Percentiles rank a stretch among this genome's conserved stretches.
Evolutionary conservation across 83 land plant species (phyloP).

Genomic region (Thuja plicata): DNA sequence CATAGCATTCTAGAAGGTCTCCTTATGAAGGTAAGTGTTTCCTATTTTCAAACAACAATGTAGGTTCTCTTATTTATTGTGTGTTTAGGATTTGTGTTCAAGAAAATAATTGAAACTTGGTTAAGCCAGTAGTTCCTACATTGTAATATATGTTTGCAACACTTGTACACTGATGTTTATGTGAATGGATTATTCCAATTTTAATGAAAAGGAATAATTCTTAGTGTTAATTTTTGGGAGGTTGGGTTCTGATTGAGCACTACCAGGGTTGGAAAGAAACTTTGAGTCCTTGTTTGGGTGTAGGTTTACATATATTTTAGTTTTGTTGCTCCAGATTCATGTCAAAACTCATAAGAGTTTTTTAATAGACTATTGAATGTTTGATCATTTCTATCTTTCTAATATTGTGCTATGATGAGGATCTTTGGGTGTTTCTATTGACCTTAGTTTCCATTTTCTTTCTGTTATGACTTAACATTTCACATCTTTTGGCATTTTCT

Average conservation of each 20-base stretch:
- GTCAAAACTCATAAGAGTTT: background rate
- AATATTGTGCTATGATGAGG: background rate
- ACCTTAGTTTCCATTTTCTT: background rate
- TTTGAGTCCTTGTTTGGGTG: background rate
- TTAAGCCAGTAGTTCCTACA: background rate
- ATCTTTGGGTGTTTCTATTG: background rate
- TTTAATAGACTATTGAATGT: background rate
- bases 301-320: background rate
- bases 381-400: background rate
- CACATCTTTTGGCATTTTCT: background rate
- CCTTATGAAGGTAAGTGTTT: slow-evolving; percentile 22
- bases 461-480: background rate
- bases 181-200: slow-evolving; percentile 6
- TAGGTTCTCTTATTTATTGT: background rate
- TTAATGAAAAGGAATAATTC: background rate
- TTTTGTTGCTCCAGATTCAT: background rate
- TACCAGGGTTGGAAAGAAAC: slow-evolving; percentile 2
- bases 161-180: background rate
- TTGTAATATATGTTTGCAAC: background rate
- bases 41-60: background rate
- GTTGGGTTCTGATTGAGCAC: background rate
- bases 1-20: slow-evolving; percentile 34
- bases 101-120: background rate
- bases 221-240: background rate
- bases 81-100: background rate